Percentiles rank a stretch among this genome's conserved stretches.
Conservation (phyloP, 208 protist species). For the Wallacemonas rigidus region DNA sequence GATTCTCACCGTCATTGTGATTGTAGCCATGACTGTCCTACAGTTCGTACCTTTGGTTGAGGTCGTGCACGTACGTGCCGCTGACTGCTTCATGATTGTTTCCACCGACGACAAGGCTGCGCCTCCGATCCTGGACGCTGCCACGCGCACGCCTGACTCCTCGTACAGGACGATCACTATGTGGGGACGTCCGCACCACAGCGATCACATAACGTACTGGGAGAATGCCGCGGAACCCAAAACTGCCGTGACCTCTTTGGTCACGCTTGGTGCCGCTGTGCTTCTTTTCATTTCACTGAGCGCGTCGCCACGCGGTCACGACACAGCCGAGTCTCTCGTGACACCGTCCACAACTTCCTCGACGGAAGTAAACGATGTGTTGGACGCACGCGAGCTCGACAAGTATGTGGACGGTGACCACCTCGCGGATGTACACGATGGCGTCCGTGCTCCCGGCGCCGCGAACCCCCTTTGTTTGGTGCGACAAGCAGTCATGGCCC, state of each 20-base stretch:
- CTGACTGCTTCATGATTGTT: no score
- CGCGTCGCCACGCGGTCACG: not conserved
- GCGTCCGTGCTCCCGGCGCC: no score
- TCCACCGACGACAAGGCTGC: no score
- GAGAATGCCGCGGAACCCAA: conserved; percentile 7
- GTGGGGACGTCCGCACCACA: not conserved
- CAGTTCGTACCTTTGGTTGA: not conserved
- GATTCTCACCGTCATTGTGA: conserved; percentile 7
- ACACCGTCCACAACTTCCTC: not conserved
- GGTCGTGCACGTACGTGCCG: not conserved
- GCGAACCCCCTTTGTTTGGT: not conserved
- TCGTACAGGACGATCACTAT: not conserved
- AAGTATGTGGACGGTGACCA: no score
- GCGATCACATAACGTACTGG: not conserved
- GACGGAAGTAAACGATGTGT: not conserved
- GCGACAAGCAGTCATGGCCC: not conserved
- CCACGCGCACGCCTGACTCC: no score
- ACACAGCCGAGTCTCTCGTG: not conserved
- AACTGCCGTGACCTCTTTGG: conserved; percentile 1
- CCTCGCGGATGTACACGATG: no score
- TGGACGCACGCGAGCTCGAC: no score
- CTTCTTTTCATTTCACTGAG: not conserved
- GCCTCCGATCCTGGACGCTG: no score
- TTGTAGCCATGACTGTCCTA: not conserved
- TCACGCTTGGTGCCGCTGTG: not conserved